A percentile compares a stretch with the other conserved stretches of the same genome.
phyloP scores from a whole-genome alignment of 1,284 basidiomycete species.

The Rugosomyces carneus region DNA sequence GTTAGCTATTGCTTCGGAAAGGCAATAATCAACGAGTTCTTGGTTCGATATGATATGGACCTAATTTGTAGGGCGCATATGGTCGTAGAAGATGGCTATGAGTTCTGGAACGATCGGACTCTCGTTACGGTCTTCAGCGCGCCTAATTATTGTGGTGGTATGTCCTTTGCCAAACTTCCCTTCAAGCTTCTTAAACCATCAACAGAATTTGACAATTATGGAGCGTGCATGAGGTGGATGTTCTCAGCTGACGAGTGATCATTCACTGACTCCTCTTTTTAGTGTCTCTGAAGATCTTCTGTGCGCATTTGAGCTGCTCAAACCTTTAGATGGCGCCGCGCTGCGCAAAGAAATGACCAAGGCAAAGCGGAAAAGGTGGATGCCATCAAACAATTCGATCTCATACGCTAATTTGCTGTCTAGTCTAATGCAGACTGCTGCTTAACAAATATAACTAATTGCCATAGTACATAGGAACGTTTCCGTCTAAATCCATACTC shows the following conservation, averaged over 20 bases:
- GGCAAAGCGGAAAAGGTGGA: slow-evolving; percentile 91
- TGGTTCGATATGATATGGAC: slow-evolving; percentile 95
- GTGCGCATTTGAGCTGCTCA: slow-evolving; percentile 96
- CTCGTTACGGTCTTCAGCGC: slow-evolving; percentile 98
- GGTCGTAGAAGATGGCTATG: slow-evolving; percentile 99
- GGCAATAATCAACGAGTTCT: slow-evolving; percentile 93
- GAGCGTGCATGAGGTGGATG: slow-evolving; percentile 82
- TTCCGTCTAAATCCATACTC: slow-evolving; percentile 3
- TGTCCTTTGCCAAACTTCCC: slow-evolving; percentile 27
- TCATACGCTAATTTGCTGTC: slow-evolving; percentile 1
- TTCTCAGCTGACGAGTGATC: slow-evolving; percentile 2
- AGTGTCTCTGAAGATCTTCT: slow-evolving; percentile 96
- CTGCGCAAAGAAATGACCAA: slow-evolving; percentile 99
- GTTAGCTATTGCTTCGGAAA: slow-evolving; percentile 99
- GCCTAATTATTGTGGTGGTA: slow-evolving; percentile 95
- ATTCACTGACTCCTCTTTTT: slow-evolving; percentile 18
- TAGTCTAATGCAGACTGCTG: slow-evolving; percentile 34
- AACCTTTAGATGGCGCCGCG: slow-evolving; percentile 92
- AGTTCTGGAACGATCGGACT: slow-evolving; percentile 99
- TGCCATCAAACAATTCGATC: slow-evolving; percentile 10
- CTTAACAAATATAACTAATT: slow-evolving; percentile 18
- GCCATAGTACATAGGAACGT: not conserved
- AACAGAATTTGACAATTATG: slow-evolving; percentile 95
- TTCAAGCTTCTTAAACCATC: slow-evolving; percentile 11
- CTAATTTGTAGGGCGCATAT: slow-evolving; percentile 99